A percentile compares a stretch with the other conserved stretches of the same genome.
Conservation (phyloP, 495 filamentous ascomycete species). For the Xylaria intraflava region DNA sequence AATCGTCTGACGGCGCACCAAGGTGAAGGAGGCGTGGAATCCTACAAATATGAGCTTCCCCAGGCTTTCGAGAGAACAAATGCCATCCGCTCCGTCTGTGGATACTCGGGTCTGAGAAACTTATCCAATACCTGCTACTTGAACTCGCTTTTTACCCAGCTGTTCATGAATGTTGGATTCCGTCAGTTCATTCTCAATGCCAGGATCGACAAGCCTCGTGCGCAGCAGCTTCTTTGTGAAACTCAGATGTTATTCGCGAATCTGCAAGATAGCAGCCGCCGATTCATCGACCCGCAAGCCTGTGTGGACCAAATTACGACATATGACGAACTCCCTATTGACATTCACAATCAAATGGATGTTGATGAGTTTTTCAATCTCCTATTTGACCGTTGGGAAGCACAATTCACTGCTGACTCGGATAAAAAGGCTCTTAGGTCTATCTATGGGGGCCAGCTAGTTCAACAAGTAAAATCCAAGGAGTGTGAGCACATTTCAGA, state of each 20-base stretch:
- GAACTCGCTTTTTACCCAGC: slow-evolving; percentile 90
- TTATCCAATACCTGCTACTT: slow-evolving; percentile 96
- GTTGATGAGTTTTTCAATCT: slow-evolving; percentile 97
- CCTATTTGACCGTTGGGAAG: slow-evolving; percentile 85
- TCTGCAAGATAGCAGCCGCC: slow-evolving; percentile 75
- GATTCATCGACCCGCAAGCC: slow-evolving; percentile 62
- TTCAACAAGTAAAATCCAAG: slow-evolving; percentile 91
- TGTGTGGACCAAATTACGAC: slow-evolving; percentile 72
- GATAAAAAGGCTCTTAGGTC: slow-evolving; percentile 71
- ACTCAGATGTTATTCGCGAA: slow-evolving; percentile 75
- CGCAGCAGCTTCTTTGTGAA: slow-evolving; percentile 64
- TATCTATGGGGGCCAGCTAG: slow-evolving; percentile 85
- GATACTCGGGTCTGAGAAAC: slow-evolving; percentile 80
- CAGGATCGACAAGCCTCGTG: slow-evolving; percentile 41
- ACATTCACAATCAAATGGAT: slow-evolving; percentile 89
- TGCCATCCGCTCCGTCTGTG: slow-evolving; percentile 63
- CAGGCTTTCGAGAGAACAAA: slow-evolving; percentile 59
- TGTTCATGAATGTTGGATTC: slow-evolving; percentile 94
- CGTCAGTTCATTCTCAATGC: slow-evolving; percentile 72
- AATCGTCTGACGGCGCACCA: slow-evolving; percentile 47
- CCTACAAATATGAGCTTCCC: slow-evolving; percentile 49
- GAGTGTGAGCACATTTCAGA: slow-evolving; percentile 94
- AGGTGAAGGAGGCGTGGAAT: slow-evolving; percentile 16
- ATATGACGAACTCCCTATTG: slow-evolving; percentile 78
- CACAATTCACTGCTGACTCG: slow-evolving; percentile 60